These are phyloP conservation scores for Candida parachauliodes DNA, from an alignment of 805 yeast species.

Conservation along the genomic window DNA sequence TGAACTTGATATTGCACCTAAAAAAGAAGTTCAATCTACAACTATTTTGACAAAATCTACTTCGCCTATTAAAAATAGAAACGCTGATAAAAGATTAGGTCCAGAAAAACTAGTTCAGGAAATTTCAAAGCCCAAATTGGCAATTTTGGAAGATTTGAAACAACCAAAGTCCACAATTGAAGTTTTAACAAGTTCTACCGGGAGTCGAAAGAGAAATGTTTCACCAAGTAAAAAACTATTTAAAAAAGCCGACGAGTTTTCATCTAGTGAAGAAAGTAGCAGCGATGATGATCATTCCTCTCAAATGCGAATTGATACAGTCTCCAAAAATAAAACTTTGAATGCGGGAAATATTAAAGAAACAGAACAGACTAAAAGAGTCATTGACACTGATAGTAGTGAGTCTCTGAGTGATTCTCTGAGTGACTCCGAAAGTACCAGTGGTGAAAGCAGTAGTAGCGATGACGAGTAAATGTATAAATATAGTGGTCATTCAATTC, in stretches of 20 bases:
- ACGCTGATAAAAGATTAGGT: constrained; percentile 1
- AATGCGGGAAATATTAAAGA: neutral
- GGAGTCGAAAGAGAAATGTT: neutral
- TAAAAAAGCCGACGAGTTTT: constrained; percentile 3
- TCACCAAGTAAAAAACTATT: constrained; percentile 4
- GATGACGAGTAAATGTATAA: constrained; percentile 1
- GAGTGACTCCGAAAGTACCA: constrained; percentile 5
- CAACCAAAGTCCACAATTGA: constrained; percentile 12
- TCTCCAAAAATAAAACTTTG: too few relatives aligned
- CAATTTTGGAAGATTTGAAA: constrained; percentile 7
- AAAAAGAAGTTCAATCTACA: too few relatives aligned
- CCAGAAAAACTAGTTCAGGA: neutral
- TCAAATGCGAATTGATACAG: neutral
- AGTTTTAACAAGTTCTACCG: neutral
- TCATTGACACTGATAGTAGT: neutral
- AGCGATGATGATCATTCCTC: neutral
- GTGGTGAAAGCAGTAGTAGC: constrained; percentile 5
- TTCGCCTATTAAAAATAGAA: too few relatives aligned
- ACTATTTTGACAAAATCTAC: too few relatives aligned
- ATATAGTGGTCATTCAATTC: neutral
- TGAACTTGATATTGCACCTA: too few relatives aligned
- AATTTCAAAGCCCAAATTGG: constrained; percentile 1
- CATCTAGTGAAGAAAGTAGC: neutral
- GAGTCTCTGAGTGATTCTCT: constrained; percentile 4
- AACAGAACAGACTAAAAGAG: neutral